phyloP scores from a whole-genome alignment of 225 moss, liverwort and hornwort species.

The Rhytidiadelphus loreus region DNA sequence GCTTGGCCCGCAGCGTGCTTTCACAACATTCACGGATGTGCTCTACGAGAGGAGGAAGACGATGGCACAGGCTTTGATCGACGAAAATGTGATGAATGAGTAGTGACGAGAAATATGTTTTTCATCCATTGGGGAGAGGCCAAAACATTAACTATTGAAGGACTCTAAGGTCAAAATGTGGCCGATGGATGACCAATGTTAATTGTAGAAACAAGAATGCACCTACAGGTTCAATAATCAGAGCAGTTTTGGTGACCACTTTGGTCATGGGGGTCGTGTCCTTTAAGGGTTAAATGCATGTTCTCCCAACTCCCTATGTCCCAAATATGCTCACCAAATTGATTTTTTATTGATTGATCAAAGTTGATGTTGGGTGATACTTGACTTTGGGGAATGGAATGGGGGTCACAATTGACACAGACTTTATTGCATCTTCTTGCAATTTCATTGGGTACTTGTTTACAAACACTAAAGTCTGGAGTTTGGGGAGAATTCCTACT shows the following conservation, averaged over 20 bases:
- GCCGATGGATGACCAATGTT: no score
- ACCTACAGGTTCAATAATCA: not conserved
- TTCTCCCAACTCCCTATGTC: fast-evolving
- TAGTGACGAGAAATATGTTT: not conserved
- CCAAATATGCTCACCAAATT: not conserved
- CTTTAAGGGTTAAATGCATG: not conserved
- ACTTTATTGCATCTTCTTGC: not conserved
- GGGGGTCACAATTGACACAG: not conserved
- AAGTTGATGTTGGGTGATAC: fast-evolving
- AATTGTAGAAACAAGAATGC: not conserved
- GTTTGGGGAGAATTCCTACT: not conserved
- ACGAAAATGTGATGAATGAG: not conserved
- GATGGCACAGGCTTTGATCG: not conserved
- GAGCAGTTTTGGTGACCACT: not conserved
- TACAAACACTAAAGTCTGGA: fast-evolving
- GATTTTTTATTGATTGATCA: not conserved
- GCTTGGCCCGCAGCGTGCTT: not conserved
- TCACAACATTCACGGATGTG: not conserved
- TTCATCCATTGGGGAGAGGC: not conserved
- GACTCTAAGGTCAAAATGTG: no score
- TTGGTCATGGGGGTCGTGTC: not conserved
- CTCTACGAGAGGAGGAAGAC: not conserved
- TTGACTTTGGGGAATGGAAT: fast-evolving
- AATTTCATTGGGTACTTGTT: not conserved
- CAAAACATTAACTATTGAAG: no score